Evolutionary conservation across 2,329 filamentous ascomycete genomes (phyloP).

Genomic region (Paracoccidioides brasiliensis): DNA sequence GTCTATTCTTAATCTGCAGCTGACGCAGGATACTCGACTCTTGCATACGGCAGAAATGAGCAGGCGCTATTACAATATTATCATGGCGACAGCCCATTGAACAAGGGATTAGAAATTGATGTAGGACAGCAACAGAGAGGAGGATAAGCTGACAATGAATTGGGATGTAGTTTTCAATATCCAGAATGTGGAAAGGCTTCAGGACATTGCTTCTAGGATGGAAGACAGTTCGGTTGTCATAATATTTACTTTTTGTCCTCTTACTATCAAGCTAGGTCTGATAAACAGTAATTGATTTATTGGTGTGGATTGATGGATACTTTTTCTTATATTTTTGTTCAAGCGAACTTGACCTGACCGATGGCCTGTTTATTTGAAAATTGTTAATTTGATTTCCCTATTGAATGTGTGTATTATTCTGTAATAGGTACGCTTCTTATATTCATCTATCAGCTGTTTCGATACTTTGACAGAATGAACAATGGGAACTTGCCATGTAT

Average conservation of each 20-base stretch:
- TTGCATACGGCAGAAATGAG: constrained; percentile 58
- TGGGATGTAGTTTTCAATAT: neutral
- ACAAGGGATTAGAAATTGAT: constrained; percentile 19
- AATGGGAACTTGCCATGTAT: no score
- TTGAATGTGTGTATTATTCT: no score
- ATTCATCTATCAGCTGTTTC: no score
- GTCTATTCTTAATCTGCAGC: constrained; percentile 28
- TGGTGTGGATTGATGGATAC: neutral
- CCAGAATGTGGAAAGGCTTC: neutral
- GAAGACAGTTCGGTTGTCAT: neutral
- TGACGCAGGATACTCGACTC: constrained; percentile 61
- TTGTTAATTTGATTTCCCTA: no score
- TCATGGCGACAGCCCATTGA: constrained; percentile 37
- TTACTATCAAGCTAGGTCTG: neutral
- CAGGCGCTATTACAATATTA: constrained; percentile 52
- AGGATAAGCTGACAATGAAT: neutral
- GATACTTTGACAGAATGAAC: no score
- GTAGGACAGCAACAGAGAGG: neutral
- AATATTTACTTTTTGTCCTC: neutral
- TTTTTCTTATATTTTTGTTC: constrained; percentile 4
- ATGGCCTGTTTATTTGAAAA: no score
- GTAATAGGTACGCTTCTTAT: neutral
- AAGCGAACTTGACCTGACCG: neutral
- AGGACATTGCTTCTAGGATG: neutral
- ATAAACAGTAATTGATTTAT: neutral